Evolutionary conservation across 345 rosid species (phyloP), one percentile per base, ranked within the genome.

Genomic region (Salix brachista): DNA sequence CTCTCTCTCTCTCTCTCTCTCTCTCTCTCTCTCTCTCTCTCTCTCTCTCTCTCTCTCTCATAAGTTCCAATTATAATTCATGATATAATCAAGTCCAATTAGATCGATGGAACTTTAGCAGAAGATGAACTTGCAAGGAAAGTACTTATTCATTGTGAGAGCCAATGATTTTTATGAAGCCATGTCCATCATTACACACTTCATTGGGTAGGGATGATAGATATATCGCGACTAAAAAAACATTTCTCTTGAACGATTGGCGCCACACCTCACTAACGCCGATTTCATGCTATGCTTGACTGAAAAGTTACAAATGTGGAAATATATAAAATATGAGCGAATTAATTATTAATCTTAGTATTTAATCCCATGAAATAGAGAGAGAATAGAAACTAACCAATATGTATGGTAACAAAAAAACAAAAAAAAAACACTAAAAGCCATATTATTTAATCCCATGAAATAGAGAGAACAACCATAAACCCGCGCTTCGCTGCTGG

Each of bases 81-180:
- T 37, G 39, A 30, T 39, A 46, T 69, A 26, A 74, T 4, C 46
- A 44, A 16, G 37, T 58, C 7, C 61, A n/a, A 10, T 58, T 11
- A 58, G 62, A 34, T 34, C 36, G 36, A 58, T n/a, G 14, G 62
- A 41, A 41, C 19, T 67, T 37, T 67, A 67, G 17, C 21, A 39
- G 30, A 5, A 23, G 30, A 68, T 30, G 62, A 52, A 71, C 34
- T 13, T 73, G 39, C 50, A 26, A 18, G 69, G 42, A 78, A 78
- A 72, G 64, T 23, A 58, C 72, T 37, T 76, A 28, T 26, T 46
- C 56, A 23, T 65, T 69, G 71, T 54, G 72, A 73, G 78, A 69
- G 58, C 82, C 78, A 83, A 83, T 86, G 69, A 83, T 86, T 78
- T 78, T 67, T 52, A 64, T 50, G 77, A 28, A 77, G 79, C 64